phyloP scores from a whole-genome alignment of 2,329 filamentous ascomycete genomes.

The Fusarium hainanense region DNA sequence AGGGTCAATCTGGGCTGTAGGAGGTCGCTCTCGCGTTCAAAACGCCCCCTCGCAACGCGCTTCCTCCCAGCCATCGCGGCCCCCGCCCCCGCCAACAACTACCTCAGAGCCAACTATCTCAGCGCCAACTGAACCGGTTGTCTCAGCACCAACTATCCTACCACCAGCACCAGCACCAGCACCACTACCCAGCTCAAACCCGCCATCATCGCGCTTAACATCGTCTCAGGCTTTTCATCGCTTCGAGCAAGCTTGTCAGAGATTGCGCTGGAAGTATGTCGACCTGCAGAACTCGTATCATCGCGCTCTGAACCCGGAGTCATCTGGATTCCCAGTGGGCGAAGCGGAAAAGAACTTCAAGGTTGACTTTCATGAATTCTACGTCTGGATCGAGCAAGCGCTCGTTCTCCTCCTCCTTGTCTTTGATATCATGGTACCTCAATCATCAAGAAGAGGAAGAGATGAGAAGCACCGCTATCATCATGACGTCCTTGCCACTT shows the following conservation, averaged over 20 bases:
- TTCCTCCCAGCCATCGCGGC: slow-evolving; percentile 27
- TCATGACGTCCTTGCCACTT: slow-evolving; percentile 73
- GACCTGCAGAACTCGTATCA: slow-evolving; percentile 68
- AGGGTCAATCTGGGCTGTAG: slow-evolving; percentile 43
- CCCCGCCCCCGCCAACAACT: slow-evolving; percentile 4
- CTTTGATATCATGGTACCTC: slow-evolving; percentile 66
- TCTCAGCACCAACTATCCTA: neutral
- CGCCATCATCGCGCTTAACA: slow-evolving; percentile 37
- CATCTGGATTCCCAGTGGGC: slow-evolving; percentile 50
- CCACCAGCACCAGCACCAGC: neutral
- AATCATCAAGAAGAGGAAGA: slow-evolving; percentile 16
- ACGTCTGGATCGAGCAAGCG: slow-evolving; percentile 76
- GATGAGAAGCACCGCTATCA: slow-evolving; percentile 67
- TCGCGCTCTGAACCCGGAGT: slow-evolving; percentile 57
- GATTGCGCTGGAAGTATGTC: slow-evolving; percentile 72
- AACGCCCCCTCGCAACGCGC: slow-evolving; percentile 8
- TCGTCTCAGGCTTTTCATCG: slow-evolving; percentile 61
- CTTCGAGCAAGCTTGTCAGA: slow-evolving; percentile 69
- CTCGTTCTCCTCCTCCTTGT: slow-evolving; percentile 74
- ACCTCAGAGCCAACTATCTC: slow-evolving; percentile 21
- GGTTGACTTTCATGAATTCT: slow-evolving; percentile 82
- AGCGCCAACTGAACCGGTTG: neutral
- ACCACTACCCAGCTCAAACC: neutral
- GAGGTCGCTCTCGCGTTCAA: slow-evolving; percentile 12
- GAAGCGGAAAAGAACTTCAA: slow-evolving; percentile 78